These are phyloP conservation scores for Umbelopsis isabellina DNA, from an alignment of 192 early-diverging fungal genomes.

Conservation along the genomic window DNA sequence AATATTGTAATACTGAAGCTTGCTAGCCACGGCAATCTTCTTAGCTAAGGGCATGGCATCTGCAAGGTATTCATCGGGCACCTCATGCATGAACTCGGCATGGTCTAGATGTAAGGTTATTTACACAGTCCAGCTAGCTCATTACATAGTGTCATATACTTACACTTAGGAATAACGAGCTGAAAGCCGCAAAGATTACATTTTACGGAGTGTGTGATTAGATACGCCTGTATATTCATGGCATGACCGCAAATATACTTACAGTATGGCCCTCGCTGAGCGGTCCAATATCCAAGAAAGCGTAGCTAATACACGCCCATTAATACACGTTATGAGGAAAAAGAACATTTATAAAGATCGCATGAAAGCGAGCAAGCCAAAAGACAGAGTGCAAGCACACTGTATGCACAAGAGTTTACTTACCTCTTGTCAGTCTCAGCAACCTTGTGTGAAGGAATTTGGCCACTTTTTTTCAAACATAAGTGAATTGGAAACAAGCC, in stretches of 20 bases:
- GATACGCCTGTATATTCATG: too few relatives aligned
- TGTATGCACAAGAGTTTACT: background rate
- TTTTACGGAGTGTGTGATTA: too few relatives aligned
- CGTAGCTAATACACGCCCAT: constrained; percentile 46
- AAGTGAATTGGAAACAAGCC: background rate
- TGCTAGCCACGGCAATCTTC: constrained; percentile 81
- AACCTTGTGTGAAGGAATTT: constrained; percentile 84
- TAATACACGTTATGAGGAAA: background rate
- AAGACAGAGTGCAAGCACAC: too few relatives aligned
- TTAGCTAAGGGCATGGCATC: constrained; percentile 89
- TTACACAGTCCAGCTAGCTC: background rate
- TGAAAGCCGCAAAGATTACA: constrained; percentile 21
- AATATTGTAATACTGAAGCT: constrained; percentile 84
- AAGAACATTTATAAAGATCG: background rate
- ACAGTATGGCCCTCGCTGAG: constrained; percentile 75
- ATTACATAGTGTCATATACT: constrained; percentile 30
- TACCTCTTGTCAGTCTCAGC: constrained; percentile 79
- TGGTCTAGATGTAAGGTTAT: constrained; percentile 53
- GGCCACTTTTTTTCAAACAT: constrained; percentile 48
- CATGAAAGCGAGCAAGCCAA: too few relatives aligned
- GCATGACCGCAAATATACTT: constrained; percentile 23
- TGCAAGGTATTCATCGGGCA: constrained; percentile 81
- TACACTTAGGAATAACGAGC: constrained; percentile 76
- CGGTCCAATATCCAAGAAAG: constrained; percentile 84
- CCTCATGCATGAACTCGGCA: constrained; percentile 86